Conservation (phyloP, 2,329 filamentous ascomycete species). For the Aspergillus pseudoterreus region DNA sequence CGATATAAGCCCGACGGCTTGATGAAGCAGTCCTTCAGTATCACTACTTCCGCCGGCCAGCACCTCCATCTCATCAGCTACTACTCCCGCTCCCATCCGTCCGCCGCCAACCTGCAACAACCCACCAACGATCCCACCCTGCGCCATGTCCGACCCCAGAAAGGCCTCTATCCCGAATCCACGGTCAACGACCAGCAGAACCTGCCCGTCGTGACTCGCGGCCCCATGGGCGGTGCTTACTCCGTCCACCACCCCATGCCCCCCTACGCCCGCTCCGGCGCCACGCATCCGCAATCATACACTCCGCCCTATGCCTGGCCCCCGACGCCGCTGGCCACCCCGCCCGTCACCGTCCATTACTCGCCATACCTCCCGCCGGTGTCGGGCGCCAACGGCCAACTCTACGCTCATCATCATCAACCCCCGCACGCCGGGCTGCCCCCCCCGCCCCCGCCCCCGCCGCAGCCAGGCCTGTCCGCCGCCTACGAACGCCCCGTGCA, state of each 20-base stretch:
- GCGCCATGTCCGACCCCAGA: slow-evolving; percentile 77
- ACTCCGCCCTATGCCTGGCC: slow-evolving; percentile 42
- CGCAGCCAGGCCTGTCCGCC: slow-evolving; percentile 22
- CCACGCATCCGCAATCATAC: slow-evolving; percentile 39
- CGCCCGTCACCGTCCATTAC: slow-evolving; percentile 36
- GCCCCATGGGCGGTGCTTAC: slow-evolving; percentile 61
- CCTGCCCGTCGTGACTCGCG: slow-evolving; percentile 74
- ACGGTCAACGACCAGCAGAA: slow-evolving; percentile 81
- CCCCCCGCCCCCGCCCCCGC: slow-evolving; percentile 21
- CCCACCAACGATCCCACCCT: slow-evolving; percentile 77
- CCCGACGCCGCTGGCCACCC: slow-evolving; percentile 43
- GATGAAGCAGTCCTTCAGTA: slow-evolving; percentile 99
- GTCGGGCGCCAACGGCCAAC: slow-evolving; percentile 25
- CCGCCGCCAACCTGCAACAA: slow-evolving; percentile 69
- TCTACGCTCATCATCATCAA: slow-evolving; percentile 29
- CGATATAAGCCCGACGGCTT: slow-evolving; percentile 93
- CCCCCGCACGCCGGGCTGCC: slow-evolving; percentile 14
- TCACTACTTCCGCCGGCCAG: slow-evolving; percentile 84
- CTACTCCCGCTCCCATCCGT: slow-evolving; percentile 76
- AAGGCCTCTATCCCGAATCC: slow-evolving; percentile 96
- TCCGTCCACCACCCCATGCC: slow-evolving; percentile 51
- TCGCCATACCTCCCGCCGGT: slow-evolving; percentile 37
- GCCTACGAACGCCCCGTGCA: slow-evolving; percentile 35
- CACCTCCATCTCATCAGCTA: slow-evolving; percentile 98
- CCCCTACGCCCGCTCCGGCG: slow-evolving; percentile 48